These are phyloP conservation scores for Grosmannia huntii DNA, from an alignment of 2,329 filamentous ascomycete genomes.

Conservation along the genomic window DNA sequence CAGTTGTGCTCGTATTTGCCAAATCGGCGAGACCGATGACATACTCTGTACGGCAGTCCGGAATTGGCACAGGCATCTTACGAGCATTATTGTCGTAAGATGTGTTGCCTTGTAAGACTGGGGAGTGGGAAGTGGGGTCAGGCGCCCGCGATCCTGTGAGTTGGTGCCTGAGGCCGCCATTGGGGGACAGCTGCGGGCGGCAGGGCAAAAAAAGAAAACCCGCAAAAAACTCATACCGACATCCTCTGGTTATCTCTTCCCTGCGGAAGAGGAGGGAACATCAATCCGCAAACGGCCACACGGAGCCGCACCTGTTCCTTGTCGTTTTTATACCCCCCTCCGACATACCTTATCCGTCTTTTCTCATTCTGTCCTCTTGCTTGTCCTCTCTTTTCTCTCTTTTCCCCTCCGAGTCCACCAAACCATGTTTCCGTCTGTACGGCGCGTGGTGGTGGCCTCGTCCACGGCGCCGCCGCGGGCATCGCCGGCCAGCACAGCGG, in stretches of 20 bases:
- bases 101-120: neutral
- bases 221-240: conserved; percentile 6
- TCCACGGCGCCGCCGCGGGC: conserved; percentile 5
- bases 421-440: conserved; percentile 12
- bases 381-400: neutral
- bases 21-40: too few species aligned
- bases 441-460: conserved; percentile 11
- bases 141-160: neutral
- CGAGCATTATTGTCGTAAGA: too few species aligned
- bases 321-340: neutral
- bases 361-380: too few species aligned
- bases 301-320: neutral
- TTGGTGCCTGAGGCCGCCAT: conserved; percentile 1
- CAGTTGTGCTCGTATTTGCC: too few species aligned
- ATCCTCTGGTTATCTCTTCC: neutral
- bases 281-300: neutral
- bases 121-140: neutral
- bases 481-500: conserved; percentile 16
- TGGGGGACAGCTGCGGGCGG: neutral
- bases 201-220: conserved; percentile 4
- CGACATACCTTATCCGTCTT: neutral
- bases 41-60: too few species aligned
- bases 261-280: neutral
- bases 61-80: too few species aligned
- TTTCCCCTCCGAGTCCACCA: neutral